Percentiles rank a stretch among this genome's conserved stretches.
Evolutionary conservation across 2,329 filamentous ascomycete genomes (phyloP).

Genomic region (Alternaria solani): DNA sequence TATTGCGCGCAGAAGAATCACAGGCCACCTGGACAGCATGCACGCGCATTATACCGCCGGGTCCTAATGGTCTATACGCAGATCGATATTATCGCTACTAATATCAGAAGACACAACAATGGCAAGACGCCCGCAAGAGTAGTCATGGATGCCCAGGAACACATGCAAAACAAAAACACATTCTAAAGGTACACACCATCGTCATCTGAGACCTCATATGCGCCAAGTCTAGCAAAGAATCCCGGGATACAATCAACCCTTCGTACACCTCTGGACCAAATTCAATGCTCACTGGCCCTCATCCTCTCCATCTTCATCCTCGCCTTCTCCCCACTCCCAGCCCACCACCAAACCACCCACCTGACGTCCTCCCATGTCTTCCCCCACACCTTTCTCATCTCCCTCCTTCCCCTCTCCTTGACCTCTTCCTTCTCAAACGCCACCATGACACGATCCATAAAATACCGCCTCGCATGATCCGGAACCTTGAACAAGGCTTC

Average conservation of each 20-base stretch:
- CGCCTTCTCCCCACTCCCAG: conserved; percentile 34
- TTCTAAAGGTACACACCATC: no score
- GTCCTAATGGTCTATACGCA: neutral
- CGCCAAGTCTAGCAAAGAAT: no score
- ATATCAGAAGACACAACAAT: neutral
- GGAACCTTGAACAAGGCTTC: conserved; percentile 4
- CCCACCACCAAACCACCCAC: conserved; percentile 41
- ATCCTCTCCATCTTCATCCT: conserved; percentile 33
- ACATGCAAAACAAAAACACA: no score
- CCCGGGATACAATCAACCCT: neutral
- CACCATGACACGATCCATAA: conserved; percentile 10
- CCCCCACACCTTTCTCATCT: conserved; percentile 18
- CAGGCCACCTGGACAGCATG: neutral
- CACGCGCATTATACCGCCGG: no score
- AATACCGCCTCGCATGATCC: conserved; percentile 16
- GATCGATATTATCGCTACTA: neutral
- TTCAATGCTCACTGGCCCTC: conserved; percentile 3
- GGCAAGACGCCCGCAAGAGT: no score
- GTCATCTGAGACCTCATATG: no score
- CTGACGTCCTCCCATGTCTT: conserved; percentile 19
- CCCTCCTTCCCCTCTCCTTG: neutral
- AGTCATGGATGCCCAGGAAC: no score
- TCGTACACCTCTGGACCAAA: neutral
- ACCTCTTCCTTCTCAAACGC: conserved; percentile 19
- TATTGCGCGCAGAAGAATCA: neutral